These are phyloP conservation scores for Apiospora arundinis DNA, from an alignment of 2,329 filamentous ascomycete species.

Conservation along the genomic window DNA sequence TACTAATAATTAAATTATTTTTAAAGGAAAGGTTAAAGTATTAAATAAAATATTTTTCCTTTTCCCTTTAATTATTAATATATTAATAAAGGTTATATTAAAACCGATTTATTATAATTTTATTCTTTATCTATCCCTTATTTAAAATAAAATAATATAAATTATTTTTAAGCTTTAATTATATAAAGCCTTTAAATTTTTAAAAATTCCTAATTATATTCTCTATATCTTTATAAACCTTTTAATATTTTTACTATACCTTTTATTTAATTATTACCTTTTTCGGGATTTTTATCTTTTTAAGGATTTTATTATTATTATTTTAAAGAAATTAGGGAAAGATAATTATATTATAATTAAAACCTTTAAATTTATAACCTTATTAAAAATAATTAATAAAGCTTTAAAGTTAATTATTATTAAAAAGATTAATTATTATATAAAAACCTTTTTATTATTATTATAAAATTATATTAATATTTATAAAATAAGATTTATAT, in stretches of 20 bases:
- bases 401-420: neutral
- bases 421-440: no score
- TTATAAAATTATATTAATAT: neutral
- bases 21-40: neutral
- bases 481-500: neutral
- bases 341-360: neutral
- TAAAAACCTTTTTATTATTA: neutral
- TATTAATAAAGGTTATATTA: neutral
- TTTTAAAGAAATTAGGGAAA: neutral
- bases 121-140: neutral
- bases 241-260: neutral
- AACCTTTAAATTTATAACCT: neutral
- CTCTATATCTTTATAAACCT: no score
- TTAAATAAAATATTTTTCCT: neutral
- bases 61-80: neutral
- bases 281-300: neutral
- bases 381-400: neutral
- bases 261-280: neutral
- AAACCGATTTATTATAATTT: neutral
- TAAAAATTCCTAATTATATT: no score
- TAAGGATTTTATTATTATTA: neutral
- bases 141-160: neutral
- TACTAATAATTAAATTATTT: neutral
- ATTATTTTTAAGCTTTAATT: neutral
- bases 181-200: neutral